phyloP scores from a whole-genome alignment of 495 filamentous ascomycete genomes.

The Aspergillus incahuasiensis region DNA sequence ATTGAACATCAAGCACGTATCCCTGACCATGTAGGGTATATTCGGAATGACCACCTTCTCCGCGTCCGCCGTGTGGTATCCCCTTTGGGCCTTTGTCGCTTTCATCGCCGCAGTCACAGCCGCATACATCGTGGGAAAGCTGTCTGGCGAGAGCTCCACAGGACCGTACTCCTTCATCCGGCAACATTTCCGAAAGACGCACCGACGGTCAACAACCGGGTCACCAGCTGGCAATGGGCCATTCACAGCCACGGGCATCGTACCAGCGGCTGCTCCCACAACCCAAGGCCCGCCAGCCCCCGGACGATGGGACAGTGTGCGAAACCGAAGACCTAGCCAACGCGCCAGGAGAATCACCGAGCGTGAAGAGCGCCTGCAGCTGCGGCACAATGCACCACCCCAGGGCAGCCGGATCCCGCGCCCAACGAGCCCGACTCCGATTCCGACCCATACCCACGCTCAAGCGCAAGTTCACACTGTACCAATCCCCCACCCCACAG shows the following conservation, averaged over 20 bases:
- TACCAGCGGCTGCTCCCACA: background rate
- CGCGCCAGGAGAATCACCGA: background rate
- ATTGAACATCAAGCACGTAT: too few relatives aligned
- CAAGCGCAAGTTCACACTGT: too few relatives aligned
- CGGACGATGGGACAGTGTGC: background rate
- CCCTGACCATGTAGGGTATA: background rate
- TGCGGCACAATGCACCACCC: background rate
- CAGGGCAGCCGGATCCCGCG: background rate
- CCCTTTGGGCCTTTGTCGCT: background rate
- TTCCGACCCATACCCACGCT: too few relatives aligned
- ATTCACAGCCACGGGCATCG: background rate
- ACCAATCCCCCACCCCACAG: too few relatives aligned
- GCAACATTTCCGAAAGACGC: background rate
- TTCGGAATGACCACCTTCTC: background rate
- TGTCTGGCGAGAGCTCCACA: background rate
- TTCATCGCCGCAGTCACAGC: background rate
- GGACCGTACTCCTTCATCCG: background rate
- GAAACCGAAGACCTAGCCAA: background rate
- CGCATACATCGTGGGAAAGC: background rate
- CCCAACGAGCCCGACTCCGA: background rate
- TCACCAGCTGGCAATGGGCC: background rate
- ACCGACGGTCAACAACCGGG: background rate
- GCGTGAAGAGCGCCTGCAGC: background rate
- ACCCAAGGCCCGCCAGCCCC: background rate
- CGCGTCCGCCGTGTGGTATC: background rate